Conservation (phyloP, 768 basidiomycete genomes). For the Baorangia bicolor region DNA sequence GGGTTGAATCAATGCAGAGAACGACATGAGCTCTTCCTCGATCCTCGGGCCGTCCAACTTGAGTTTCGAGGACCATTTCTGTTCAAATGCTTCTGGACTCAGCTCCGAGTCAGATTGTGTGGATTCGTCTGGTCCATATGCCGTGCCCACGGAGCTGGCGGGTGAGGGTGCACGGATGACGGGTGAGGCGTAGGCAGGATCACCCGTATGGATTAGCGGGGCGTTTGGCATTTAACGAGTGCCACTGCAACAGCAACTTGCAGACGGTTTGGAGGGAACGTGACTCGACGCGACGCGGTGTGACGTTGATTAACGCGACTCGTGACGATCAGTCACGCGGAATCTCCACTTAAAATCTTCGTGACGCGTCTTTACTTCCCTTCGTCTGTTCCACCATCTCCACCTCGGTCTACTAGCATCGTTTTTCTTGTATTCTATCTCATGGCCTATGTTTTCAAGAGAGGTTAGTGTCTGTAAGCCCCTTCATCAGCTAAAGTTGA, state of each 20-base stretch:
- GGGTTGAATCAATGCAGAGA: constrained; percentile 34
- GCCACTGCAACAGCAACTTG: background rate
- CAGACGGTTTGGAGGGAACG: background rate
- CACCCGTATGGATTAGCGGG: constrained; percentile 32
- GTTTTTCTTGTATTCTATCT: constrained; percentile 2
- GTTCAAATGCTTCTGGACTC: constrained; percentile 36
- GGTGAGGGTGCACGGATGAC: constrained; percentile 47
- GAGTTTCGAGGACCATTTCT: constrained; percentile 35
- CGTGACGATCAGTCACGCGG: constrained; percentile 31
- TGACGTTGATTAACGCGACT: constrained; percentile 35
- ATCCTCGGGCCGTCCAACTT: constrained; percentile 36
- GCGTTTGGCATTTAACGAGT: constrained; percentile 34
- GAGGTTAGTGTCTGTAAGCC: constrained; percentile 41
- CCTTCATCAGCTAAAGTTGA: constrained; percentile 2
- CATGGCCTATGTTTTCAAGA: constrained; percentile 57
- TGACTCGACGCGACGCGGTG: constrained; percentile 25
- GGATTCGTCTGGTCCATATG: constrained; percentile 49
- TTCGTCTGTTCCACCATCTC: constrained; percentile 27
- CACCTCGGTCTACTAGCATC: constrained; percentile 1
- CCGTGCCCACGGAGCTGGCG: constrained; percentile 46
- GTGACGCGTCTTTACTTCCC: constrained; percentile 25
- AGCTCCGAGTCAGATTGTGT: constrained; percentile 39
- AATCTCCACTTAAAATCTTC: constrained; percentile 29
- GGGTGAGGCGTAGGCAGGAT: constrained; percentile 44
- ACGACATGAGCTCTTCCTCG: constrained; percentile 37